phyloP scores from a whole-genome alignment of 805 yeast genomes.

The Monosporozyma servazzii region DNA sequence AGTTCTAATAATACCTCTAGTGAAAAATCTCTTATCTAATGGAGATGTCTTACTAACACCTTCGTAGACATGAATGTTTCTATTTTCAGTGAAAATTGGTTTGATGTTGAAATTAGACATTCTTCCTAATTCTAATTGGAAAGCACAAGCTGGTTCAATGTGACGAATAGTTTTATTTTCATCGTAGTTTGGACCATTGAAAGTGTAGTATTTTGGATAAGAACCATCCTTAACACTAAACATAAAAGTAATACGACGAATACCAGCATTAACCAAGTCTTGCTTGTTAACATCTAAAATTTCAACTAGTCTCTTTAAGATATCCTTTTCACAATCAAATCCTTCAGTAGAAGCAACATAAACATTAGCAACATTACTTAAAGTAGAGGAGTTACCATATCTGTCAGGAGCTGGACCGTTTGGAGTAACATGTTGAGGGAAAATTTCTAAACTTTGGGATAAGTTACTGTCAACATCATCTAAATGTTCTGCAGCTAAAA shows the following conservation, averaged over 20 bases:
- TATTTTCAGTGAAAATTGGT: conserved; percentile 91
- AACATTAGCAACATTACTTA: conserved; percentile 76
- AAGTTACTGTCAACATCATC: conserved; percentile 87
- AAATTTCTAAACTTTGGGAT: conserved; percentile 59
- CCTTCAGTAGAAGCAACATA: conserved; percentile 70
- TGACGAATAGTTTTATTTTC: conserved; percentile 95
- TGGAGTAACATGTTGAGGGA: conserved; percentile 41
- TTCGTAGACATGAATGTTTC: conserved; percentile 95
- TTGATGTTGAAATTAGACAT: conserved; percentile 89
- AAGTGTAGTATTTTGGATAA: conserved; percentile 93
- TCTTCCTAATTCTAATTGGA: conserved; percentile 91
- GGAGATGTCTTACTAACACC: conserved; percentile 91
- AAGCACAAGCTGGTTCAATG: conserved; percentile 96
- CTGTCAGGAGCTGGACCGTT: conserved; percentile 44
- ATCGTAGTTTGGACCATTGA: conserved; percentile 73
- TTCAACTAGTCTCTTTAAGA: conserved; percentile 53
- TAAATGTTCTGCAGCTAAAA: conserved; percentile 70
- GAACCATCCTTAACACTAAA: conserved; percentile 75
- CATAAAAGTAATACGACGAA: conserved; percentile 90
- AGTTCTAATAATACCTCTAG: conserved; percentile 94
- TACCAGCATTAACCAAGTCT: conserved; percentile 58
- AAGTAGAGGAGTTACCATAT: conserved; percentile 31
- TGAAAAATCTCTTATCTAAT: conserved; percentile 89
- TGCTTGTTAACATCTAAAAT: conserved; percentile 59
- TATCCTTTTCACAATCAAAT: conserved; percentile 57